Base-by-base conservation (phyloP, 495 filamentous ascomycete genomes). In the Poronia punctata region DNA sequence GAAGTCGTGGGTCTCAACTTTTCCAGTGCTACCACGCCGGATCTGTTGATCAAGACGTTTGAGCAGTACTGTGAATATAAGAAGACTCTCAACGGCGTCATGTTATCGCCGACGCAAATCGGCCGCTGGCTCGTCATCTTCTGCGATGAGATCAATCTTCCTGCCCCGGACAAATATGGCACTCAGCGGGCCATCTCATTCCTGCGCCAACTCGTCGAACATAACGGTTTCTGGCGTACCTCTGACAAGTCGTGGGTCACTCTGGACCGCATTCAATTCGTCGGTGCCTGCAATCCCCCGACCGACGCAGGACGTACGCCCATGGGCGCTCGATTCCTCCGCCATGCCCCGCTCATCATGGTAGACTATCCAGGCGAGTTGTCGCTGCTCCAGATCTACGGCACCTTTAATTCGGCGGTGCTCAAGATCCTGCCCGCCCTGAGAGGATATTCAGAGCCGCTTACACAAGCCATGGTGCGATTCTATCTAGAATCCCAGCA, bases 21-120 rank as follows among this genome's bases (percentile, higher is more conserved):
- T 63, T 99, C 92, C 11, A 96, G 92, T 50, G 93, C 92, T 2
- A 99, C 92, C 1, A 97, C 93, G 2, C 93, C 92, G 11, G 93
- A 96, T 63, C 78, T 99, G 17, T 76, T 99, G 46, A 85, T 99
- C 66, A 97, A 97, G 72, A 97, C 93, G 0, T 95, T 99, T 46
- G 92, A 97, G 66, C 92, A 99, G 60, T 96, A 99, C 58, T 99
- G 92, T 62, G 92, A 99, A 61, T 99, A 99, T 64, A 86, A 86
- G 66, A 97, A 97, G 74, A 97, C 92, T 11, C 68, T 97, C 17
- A 97, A 90, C 52, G 92, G 92, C 32, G 86, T 97, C 17, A 83
- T 95, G 47, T 83, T 99, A 56, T 95, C 90, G 33, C 92, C 92
- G 2, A 92, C 80, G 31, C 93, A 97, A 54, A 90, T 99, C 56